Conservation (phyloP, 2,329 filamentous ascomycete species). For the Pseudonectria buxi region DNA sequence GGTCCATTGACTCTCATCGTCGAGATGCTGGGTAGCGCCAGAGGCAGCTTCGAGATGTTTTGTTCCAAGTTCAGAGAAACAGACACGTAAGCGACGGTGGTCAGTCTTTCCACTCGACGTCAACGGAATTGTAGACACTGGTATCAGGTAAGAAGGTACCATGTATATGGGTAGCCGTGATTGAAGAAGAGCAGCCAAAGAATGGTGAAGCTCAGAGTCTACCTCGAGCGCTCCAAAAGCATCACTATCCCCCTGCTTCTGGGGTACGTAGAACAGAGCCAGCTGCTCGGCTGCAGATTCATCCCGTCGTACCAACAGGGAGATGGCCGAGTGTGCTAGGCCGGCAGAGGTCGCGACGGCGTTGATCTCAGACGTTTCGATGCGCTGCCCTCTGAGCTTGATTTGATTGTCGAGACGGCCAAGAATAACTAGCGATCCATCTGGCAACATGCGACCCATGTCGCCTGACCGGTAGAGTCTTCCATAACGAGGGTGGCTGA, state of each 20-base stretch:
- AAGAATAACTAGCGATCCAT: conserved; percentile 66
- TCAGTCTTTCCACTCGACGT: conserved; percentile 73
- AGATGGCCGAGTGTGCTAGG: conserved; percentile 54
- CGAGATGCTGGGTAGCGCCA: conserved; percentile 17
- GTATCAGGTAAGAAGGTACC: conserved; percentile 68
- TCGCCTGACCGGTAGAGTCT: conserved; percentile 79
- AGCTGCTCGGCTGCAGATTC: conserved; percentile 44
- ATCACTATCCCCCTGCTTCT: conserved; percentile 5
- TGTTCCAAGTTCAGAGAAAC: conserved; percentile 40
- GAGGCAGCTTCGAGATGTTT: conserved; percentile 36
- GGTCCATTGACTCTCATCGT: conserved; percentile 40
- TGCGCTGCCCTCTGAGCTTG: conserved; percentile 72
- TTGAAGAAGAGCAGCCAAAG: conserved; percentile 49
- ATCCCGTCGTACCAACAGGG: conserved; percentile 46
- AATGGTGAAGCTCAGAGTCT: conserved; percentile 27
- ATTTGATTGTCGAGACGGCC: conserved; percentile 74
- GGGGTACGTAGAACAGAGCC: conserved; percentile 62
- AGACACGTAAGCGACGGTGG: conserved; percentile 41
- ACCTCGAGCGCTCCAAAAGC: conserved; percentile 33
- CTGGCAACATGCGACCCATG: conserved; percentile 68
- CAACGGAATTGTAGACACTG: conserved; percentile 61
- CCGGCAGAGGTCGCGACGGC: conserved; percentile 47
- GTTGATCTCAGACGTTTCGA: conserved; percentile 74
- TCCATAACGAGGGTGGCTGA: conserved; percentile 61
- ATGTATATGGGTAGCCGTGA: conserved; percentile 65